Evolutionary conservation across 2,329 filamentous ascomycete species (phyloP).

Genomic region (Cytospora chrysosperma): DNA sequence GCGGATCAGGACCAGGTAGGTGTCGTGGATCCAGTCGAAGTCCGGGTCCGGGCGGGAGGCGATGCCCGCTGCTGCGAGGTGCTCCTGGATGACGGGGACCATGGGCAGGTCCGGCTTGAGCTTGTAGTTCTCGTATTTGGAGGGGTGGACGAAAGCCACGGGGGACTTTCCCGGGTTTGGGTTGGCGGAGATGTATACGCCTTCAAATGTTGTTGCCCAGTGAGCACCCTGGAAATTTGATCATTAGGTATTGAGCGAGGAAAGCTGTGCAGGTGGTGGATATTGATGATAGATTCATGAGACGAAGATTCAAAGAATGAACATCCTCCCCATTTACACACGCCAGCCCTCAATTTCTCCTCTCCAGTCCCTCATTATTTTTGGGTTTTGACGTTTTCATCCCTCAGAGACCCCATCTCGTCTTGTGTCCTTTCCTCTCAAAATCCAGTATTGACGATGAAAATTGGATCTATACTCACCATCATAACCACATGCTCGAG

Average conservation of each 20-base stretch:
- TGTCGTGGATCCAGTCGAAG: slow-evolving; percentile 74
- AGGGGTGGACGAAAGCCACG: slow-evolving; percentile 65
- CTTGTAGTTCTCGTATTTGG: slow-evolving; percentile 62
- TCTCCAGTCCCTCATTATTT: no score
- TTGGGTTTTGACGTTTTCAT: no score
- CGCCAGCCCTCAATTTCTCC: no score
- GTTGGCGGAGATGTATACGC: slow-evolving; percentile 61
- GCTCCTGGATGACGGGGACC: slow-evolving; percentile 47
- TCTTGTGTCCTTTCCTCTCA: not conserved
- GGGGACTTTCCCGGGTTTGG: slow-evolving; percentile 60
- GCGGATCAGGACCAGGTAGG: slow-evolving; percentile 64
- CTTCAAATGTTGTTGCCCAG: slow-evolving; percentile 58
- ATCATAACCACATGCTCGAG: slow-evolving; percentile 66
- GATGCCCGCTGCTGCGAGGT: slow-evolving; percentile 53
- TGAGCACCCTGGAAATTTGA: slow-evolving; percentile 54
- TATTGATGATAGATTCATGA: no score
- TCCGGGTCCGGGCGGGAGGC: slow-evolving; percentile 49
- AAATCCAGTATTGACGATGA: not conserved
- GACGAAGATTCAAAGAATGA: no score
- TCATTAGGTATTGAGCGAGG: slow-evolving; percentile 1
- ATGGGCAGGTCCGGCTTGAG: slow-evolving; percentile 59
- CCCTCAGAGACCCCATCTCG: no score
- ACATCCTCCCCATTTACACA: no score
- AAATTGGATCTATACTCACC: slow-evolving; percentile 39
- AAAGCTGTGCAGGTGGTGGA: no score